These are phyloP conservation scores for Collybiopsis luxurians DNA, from an alignment of 768 basidiomycete genomes.

Conservation along the genomic window DNA sequence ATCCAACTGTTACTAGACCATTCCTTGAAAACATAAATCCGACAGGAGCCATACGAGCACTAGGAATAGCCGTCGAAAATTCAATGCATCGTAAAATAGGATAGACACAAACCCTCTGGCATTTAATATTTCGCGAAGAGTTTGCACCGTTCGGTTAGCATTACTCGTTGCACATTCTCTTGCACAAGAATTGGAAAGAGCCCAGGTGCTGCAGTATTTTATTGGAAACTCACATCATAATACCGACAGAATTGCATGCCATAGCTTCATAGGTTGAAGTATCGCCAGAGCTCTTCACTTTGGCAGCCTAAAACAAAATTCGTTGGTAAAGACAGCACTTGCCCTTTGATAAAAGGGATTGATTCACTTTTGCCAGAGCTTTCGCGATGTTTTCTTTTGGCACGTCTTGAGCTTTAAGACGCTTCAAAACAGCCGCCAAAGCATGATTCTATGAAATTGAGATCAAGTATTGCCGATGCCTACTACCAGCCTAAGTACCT, in stretches of 20 bases:
- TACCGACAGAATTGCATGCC: slow-evolving; percentile 52
- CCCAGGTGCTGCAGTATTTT: background rate
- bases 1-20: slow-evolving; percentile 47
- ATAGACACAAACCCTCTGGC: slow-evolving; percentile 40
- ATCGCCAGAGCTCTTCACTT: slow-evolving; percentile 48
- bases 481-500: too few species aligned
- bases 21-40: slow-evolving; percentile 61
- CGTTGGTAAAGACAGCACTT: background rate
- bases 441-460: slow-evolving; percentile 50
- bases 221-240: slow-evolving; percentile 52
- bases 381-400: slow-evolving; percentile 71
- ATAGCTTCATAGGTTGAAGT: slow-evolving; percentile 61
- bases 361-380: slow-evolving; percentile 52
- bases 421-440: slow-evolving; percentile 52
- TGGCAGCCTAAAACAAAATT: slow-evolving; percentile 37
- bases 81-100: background rate
- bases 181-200: slow-evolving; percentile 9
- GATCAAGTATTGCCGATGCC: too few species aligned
- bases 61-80: slow-evolving; percentile 19
- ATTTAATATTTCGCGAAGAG: slow-evolving; percentile 50
- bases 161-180: slow-evolving; percentile 68
- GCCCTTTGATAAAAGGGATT: too few species aligned
- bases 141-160: slow-evolving; percentile 56
- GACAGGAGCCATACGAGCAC: slow-evolving; percentile 61
- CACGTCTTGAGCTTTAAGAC: slow-evolving; percentile 54